Conservation (phyloP, 345 rosid genomes). For the Cardamine resedifolia region DNA sequence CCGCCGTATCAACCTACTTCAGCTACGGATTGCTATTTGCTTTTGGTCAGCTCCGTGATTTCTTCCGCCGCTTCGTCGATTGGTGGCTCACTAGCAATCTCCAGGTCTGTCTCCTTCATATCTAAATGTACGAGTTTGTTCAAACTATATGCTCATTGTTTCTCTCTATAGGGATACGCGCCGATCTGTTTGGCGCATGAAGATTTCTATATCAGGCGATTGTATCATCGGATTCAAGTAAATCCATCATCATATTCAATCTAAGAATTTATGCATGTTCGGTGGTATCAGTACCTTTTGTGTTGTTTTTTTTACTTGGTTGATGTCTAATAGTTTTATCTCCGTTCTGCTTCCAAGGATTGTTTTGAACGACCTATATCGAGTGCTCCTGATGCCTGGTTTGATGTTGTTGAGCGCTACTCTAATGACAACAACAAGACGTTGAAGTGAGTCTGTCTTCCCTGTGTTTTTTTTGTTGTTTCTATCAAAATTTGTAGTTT, state of each 20-base stretch:
- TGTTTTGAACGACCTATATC: slow-evolving; percentile 80
- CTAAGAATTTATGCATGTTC: not conserved
- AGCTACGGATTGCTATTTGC: slow-evolving; percentile 70
- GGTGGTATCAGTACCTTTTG: too few relatives aligned
- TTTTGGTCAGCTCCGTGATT: slow-evolving; percentile 73
- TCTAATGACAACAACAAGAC: slow-evolving; percentile 81
- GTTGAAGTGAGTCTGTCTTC: slow-evolving; percentile 47
- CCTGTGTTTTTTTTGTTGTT: not conserved
- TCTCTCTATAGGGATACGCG: slow-evolving; percentile 66
- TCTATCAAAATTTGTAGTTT: not conserved
- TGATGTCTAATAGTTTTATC: slow-evolving; percentile 2
- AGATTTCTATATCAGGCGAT: slow-evolving; percentile 79
- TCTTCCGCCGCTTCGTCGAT: slow-evolving; percentile 59
- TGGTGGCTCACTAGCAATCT: slow-evolving; percentile 52
- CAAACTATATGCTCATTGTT: not conserved
- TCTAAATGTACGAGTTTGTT: not conserved
- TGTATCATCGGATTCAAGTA: slow-evolving; percentile 87
- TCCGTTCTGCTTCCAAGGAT: slow-evolving; percentile 43
- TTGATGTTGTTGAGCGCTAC: slow-evolving; percentile 68
- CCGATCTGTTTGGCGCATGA: slow-evolving; percentile 84
- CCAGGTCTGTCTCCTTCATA: slow-evolving; percentile 36
- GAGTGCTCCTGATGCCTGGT: slow-evolving; percentile 86
- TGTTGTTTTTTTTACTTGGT: not conserved
- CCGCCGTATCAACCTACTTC: slow-evolving; percentile 66
- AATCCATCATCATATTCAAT: not conserved